Base-by-base conservation (phyloP, 2,329 filamentous ascomycete species). In the Tolypocladium inflatum region DNA sequence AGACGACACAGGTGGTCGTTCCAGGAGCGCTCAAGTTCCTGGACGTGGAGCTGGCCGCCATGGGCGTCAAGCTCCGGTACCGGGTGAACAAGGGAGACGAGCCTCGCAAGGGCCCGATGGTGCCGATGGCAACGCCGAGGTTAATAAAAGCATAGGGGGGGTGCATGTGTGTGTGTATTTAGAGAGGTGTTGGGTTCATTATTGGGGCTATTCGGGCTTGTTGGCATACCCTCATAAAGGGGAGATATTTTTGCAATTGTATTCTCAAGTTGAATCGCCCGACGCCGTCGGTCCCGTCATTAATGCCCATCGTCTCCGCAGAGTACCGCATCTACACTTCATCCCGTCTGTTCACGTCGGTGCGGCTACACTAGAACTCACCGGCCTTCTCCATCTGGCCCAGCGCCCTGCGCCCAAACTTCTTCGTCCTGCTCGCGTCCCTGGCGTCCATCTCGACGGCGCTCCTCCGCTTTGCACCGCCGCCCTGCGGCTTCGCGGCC, bases 31-130 rank as follows among this genome's bases (percentile, higher is more conserved):
- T 99, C 72, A 91, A 90, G 75, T 97, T 89, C 77, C 76, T 99
- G 64, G 94, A 99, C 74, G 92, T 96, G 23, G 94, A 99, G 75
- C 77, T 99, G 66, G 90, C 92, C 41, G 91, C 91, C 58, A 99
- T 99, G 94, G 94, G 94, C 56, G 87, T 99, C 57, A 88, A 91
- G 76, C 84, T 99, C 76, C 96, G 91, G 79, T 97, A 96, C 66
- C 76, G 76, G 58, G 73, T 85, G 48, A 78, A 80, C 64, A 76
- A 74, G 71, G 87, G 88, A 72, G 88, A 97, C 64, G 81, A 78
- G 65, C 77, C 80, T 57, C 76, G 80, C 55, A 82, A 80, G 69
- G 79, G 80, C 2, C 74, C 74, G 2, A 68, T 82, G 70, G 70
- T 72, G 63, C 77, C 72, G 59, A 73, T 72, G 68, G 64, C 64